Conservation (phyloP, 768 basidiomycete genomes). For the Macrolepiota albuminosa region DNA sequence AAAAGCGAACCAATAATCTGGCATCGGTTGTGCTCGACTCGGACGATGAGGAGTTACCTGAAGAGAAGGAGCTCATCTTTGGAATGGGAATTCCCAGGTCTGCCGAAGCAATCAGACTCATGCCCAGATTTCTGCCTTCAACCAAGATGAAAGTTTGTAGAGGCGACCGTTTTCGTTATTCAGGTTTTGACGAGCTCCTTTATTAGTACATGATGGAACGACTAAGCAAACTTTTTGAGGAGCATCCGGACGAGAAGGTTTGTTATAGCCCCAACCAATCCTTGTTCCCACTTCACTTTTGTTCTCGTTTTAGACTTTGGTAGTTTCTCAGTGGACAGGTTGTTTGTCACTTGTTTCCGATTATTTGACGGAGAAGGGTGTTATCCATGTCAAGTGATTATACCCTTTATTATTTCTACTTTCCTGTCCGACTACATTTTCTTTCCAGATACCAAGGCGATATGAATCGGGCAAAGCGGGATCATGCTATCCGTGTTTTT, state of each 20-base stretch:
- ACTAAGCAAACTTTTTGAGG: conserved; percentile 37
- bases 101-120: conserved; percentile 33
- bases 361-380: conserved; percentile 49
- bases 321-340: conserved; percentile 69
- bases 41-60: conserved; percentile 37
- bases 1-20: conserved; percentile 21
- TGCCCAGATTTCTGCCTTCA: conserved; percentile 59
- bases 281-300: background rate
- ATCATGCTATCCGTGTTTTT: conserved; percentile 51
- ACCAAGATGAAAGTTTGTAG: conserved; percentile 67
- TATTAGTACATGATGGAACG: conserved; percentile 59
- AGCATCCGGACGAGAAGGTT: conserved; percentile 60
- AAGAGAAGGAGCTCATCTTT: conserved; percentile 38
- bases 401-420: background rate
- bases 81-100: conserved; percentile 25
- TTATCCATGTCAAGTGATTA: conserved; percentile 51
- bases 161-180: background rate
- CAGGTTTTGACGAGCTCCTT: background rate
- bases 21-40: conserved; percentile 38
- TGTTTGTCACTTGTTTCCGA: conserved; percentile 60
- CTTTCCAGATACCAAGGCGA: conserved; percentile 52
- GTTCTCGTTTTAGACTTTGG: conserved; percentile 37
- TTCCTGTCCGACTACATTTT: background rate
- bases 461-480: conserved; percentile 50
- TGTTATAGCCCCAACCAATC: conserved; percentile 1